phyloP scores from a whole-genome alignment of 1,139 yeast genomes.

The Geotrichum reessii region DNA sequence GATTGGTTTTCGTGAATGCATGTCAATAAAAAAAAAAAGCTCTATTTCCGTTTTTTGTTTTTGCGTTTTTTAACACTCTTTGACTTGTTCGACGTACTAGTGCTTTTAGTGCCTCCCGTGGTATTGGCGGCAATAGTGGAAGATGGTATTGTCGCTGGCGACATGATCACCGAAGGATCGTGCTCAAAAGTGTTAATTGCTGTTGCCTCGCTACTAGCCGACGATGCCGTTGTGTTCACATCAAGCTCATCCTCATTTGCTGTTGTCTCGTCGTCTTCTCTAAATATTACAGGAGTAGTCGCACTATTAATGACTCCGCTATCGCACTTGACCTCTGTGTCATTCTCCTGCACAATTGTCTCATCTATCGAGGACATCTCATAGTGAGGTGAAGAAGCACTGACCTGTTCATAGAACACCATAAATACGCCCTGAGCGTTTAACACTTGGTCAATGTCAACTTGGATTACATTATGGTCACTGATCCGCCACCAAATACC shows the following conservation, averaged over 20 bases:
- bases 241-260: background rate
- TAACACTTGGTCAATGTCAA: slow-evolving; percentile 72
- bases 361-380: background rate
- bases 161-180: background rate
- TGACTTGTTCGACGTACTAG: background rate
- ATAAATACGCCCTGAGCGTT: slow-evolving; percentile 83
- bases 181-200: background rate
- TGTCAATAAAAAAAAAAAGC: background rate
- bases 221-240: background rate
- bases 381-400: background rate
- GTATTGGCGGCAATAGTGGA: background rate
- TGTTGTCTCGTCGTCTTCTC: background rate
- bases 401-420: slow-evolving; percentile 66
- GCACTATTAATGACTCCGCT: background rate
- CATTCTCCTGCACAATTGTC: background rate
- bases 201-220: background rate
- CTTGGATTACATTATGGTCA: slow-evolving; percentile 80
- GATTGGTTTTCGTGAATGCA: background rate
- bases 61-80: background rate
- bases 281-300: too few relatives aligned
- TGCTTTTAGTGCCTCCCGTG: background rate
- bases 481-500: slow-evolving; percentile 94
- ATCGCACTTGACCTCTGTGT: background rate
- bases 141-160: background rate
- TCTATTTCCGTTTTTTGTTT: background rate